Evolutionary conservation across 169 alveolate genomes (phyloP), one percentile per base, ranked within the genome.

Genomic region (Eimeria falciformis): DNA sequence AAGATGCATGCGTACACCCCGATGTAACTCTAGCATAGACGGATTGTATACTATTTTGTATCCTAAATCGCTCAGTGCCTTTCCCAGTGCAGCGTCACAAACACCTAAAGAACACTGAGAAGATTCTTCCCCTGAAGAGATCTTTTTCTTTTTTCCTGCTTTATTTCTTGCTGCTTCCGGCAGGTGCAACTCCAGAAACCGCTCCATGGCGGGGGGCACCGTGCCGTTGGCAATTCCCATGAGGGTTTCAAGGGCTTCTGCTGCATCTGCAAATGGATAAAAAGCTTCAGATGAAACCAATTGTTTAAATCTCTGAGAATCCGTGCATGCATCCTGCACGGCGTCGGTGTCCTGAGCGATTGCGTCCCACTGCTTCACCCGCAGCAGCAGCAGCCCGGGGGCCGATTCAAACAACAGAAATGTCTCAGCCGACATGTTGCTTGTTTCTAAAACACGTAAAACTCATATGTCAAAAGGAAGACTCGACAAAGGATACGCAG

Each of bases 311-410:
- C 94, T 58, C 29, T 47, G 66, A 5, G 73, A 25, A 25, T 89
- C 94, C n/a, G 37, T 47, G 23, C 89, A 82, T 0, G 90, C 89
- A 47, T 71, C 92, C 88, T 93, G 95, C 27, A 90, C 92, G 0
- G 88, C 92, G 40, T 50, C 89, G 3, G 92, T 33, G 55, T 78
- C 88, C 33, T 93, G 93, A 0, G 89, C 95, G 1, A 93, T 53
- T 50, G 62, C 46, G 65, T 93, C 95, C 97, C 95, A 95, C 93
- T 12, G 94, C 94, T 90, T 95, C 92, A 82, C 97, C 94, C 65
- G 94, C 84, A 66, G 89, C 58, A 78, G 95, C 92, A 90, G 95
- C 71, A 65, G 94, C 33, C 95, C 95, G 0, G 95, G 79, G 27
- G 95, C 95, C 7, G 90, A 83, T 77, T 93, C 95, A 33, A 77